Evolutionary conservation across 257 asterid species (phyloP), one percentile per base, ranked within the genome.

Genomic region (Gentiana macrophylla): DNA sequence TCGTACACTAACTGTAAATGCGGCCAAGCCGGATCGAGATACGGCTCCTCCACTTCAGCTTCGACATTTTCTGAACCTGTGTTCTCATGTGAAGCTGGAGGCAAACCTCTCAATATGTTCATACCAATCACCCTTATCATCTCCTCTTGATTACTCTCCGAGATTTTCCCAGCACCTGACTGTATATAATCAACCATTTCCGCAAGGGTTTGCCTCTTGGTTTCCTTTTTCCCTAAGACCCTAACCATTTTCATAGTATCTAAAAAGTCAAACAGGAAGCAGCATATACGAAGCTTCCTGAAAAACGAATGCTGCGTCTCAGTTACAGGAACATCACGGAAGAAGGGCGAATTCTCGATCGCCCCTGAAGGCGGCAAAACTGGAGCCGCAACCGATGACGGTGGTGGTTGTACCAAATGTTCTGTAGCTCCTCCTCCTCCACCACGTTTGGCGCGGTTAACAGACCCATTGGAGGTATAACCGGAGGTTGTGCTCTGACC

Each of bases 1-100:
- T 86, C 95, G 32, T 81, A 84, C 9, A 76, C 79, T 33, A 78
- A 77, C 60, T 84, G 89, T 11, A 86, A 70, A 72, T 86, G 95
- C 12, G 81, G 81, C 95, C 96, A 87, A 0, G 87, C 62, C 12
- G 89, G 89, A 51, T 81, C 94, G 0, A 80, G 68, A 65, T 56
- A 80, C 1, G 80, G 79, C 1, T 87, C 92, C 50, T 84, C 92
- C 62, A 79, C 94, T 5, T 86, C 90, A 4, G 78, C 63, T 6
- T 84, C 94, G 8, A 59, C 34, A 56, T 33, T 61, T 64, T 80
- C 92, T 1, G 80, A 70, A 6, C 84, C 86, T 0, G 80, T 70
- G 62, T 75, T 74, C 53, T 84, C 89, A 33, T 77, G 80, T 5
- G 77, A 64, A 9, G 78, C 73, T 1, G 89, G 92, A 37, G 87